Evolutionary conservation across 176 grass and related monocot genomes (phyloP), one percentile per base, ranked within the genome.

Genomic region (Musa schizocarpa): DNA sequence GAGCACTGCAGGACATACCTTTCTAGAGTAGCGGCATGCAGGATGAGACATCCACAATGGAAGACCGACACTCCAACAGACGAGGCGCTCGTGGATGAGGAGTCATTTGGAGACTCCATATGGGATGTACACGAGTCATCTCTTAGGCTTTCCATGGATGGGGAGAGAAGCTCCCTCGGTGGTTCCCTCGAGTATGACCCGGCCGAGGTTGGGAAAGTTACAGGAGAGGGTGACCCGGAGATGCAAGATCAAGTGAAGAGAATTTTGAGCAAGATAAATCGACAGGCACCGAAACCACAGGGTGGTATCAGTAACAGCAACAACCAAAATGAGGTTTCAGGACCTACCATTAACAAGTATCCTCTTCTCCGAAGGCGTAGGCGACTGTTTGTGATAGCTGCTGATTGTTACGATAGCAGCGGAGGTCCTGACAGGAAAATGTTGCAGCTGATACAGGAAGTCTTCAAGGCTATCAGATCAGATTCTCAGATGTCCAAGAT

Each of bases 1-100:
- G 95, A 93, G 82, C 95, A 98, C 80, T 98, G 95, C 84, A 82
- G 90, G 72, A 92, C 90, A 8, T 98, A 98, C 70, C 90, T 98
- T 26, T 85, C 88, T 11, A 88, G 90, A 54, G 82, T 98, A 48
- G 95, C 95, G 1, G 90, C 88, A 1, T 98, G 95, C 80, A 84
- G 95, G 63, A 80, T 98, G 48, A 88, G 90, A 48, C 89, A 98
- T 75, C 88, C 88, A 0, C 84, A 83, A 65, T 98, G 95, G 95
- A 84, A 89, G 74, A 94, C 79, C 22, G 90, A 98, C 83, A 98
- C 90, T 9, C 95, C 95, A 1, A 80, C 78, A 0, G 84, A 84
- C 69, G 85, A 90, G 49, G 81, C 72, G 34, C 34, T 43, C 0
- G 75, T 79, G 0, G 84, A 83, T 5, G 88, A 93, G 43, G 94